Percentiles rank a stretch among this genome's conserved stretches.
Conservation (phyloP, 495 filamentous ascomycete species). For the Aspergillus asperescens region DNA sequence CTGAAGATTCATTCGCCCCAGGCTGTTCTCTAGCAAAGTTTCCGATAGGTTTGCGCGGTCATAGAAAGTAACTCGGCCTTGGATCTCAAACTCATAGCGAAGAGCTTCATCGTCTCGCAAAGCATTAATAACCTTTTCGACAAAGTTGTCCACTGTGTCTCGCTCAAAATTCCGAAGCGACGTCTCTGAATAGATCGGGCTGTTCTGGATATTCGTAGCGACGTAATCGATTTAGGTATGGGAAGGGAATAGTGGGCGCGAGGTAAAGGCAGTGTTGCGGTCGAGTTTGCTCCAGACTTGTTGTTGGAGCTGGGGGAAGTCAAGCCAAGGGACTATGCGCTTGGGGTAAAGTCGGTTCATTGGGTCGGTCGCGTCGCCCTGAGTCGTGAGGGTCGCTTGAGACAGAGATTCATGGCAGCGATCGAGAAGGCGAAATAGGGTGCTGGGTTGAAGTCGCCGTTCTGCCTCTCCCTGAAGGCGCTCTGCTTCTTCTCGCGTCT, state of each 20-base stretch:
- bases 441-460: slow-evolving; percentile 18
- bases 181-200: slow-evolving; percentile 25
- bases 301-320: slow-evolving; percentile 24
- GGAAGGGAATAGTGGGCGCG: slow-evolving; percentile 16
- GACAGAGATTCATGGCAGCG: slow-evolving; percentile 4
- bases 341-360: slow-evolving; percentile 1
- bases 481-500: slow-evolving; percentile 2
- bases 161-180: slow-evolving; percentile 25
- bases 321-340: slow-evolving; percentile 22
- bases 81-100: slow-evolving; percentile 20
- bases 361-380: not conserved
- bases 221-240: slow-evolving; percentile 21
- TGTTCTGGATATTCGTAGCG: slow-evolving; percentile 20
- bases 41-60: slow-evolving; percentile 20
- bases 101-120: slow-evolving; percentile 22
- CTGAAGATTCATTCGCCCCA: slow-evolving; percentile 20
- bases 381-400: not conserved
- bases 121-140: slow-evolving; percentile 20
- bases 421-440: slow-evolving; percentile 23
- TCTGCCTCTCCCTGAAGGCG: slow-evolving; percentile 15
- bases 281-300: slow-evolving; percentile 22
- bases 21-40: slow-evolving; percentile 20
- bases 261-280: slow-evolving; percentile 15
- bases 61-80: slow-evolving; percentile 23
- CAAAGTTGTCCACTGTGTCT: slow-evolving; percentile 26